Percentiles rank a stretch among this genome's conserved stretches.
Evolutionary conservation across 1,284 basidiomycete species (phyloP).

Genomic region (Bjerkandera adusta): DNA sequence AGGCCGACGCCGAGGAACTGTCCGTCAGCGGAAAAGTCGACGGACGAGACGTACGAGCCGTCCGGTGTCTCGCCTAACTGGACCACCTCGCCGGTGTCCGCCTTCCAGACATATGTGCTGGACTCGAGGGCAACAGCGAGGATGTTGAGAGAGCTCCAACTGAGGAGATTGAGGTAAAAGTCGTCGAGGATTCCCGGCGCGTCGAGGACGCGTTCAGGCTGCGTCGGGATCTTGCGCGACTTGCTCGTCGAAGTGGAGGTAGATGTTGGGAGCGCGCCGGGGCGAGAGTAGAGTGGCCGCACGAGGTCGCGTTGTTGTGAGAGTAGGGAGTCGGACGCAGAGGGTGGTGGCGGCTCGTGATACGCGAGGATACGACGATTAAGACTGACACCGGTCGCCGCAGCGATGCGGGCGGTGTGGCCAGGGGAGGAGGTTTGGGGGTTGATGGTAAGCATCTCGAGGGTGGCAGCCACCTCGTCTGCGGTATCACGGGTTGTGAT

Average conservation of each 20-base stretch:
- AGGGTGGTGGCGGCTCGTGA: conserved; percentile 70
- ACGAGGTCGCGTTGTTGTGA: conserved; percentile 72
- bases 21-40: conserved; percentile 89
- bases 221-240: conserved; percentile 76
- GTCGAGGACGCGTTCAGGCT: conserved; percentile 89
- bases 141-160: conserved; percentile 86
- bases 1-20: conserved; percentile 85
- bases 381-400: conserved; percentile 69
- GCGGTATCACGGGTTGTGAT: conserved; percentile 65
- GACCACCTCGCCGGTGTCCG: conserved; percentile 82
- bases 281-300: conserved; percentile 68
- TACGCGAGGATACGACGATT: conserved; percentile 77
- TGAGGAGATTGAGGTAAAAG: conserved; percentile 94
- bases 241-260: conserved; percentile 64
- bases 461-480: conserved; percentile 57
- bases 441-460: conserved; percentile 63
- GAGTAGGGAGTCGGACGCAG: conserved; percentile 66
- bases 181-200: conserved; percentile 95
- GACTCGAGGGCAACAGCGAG: conserved; percentile 87
- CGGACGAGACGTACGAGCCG: conserved; percentile 71
- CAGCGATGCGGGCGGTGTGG: conserved; percentile 73
- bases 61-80: conserved; percentile 77
- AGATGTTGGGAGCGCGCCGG: conserved; percentile 58
- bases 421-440: conserved; percentile 63
- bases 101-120: conserved; percentile 90